Evolutionary conservation across 169 alveolate species (phyloP), one percentile per base, ranked within the genome.

Genomic region (Plasmodium yoelii): DNA sequence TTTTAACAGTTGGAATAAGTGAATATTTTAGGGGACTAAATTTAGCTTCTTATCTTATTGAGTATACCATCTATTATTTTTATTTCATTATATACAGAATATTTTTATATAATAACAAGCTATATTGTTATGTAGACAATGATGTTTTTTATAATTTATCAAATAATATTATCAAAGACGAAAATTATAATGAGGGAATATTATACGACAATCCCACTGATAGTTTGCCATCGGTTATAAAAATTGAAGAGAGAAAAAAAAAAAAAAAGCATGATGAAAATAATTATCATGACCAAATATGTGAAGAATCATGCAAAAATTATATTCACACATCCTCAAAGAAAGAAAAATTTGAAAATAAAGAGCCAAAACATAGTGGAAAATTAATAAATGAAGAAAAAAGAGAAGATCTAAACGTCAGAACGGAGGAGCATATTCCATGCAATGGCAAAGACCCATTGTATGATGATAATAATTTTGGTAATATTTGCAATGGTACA

Each of bases 1-100:
- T 82, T 24, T 67, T 82, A 67, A 82, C 90, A 39, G 90, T 82
- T 18, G 90, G 90, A 67, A 68, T 82, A 82, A 82, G 65, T 82
- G 90, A 82, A 47, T 82, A 82, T 70, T 82, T 82, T 68, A 67
- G 90, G 49, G 90, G 90, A n/a, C 28, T 82, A 18, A 65, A 53
- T 56, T 82, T 82, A 82, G 90, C 90, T 34, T 82, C 90, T 24
- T 82, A 65, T 51, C 90, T 82, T 28, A 82, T 82, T 67, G 82
- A 82, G 55, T 82, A 82, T 26, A 65, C 90, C 2, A 24, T 82
- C 15, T 82, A 53, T 82, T 82, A 61, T 67, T 82, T 82, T 60
- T 82, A 82, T 47, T 82, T 82, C 19, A 82, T 82, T 7, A 19
- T 82, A 67, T 82, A 65, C 61, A 82, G 71, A 82, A 82, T 82